These are phyloP conservation scores for Xylaria cubensis DNA, from an alignment of 495 filamentous ascomycete genomes.

Conservation along the genomic window DNA sequence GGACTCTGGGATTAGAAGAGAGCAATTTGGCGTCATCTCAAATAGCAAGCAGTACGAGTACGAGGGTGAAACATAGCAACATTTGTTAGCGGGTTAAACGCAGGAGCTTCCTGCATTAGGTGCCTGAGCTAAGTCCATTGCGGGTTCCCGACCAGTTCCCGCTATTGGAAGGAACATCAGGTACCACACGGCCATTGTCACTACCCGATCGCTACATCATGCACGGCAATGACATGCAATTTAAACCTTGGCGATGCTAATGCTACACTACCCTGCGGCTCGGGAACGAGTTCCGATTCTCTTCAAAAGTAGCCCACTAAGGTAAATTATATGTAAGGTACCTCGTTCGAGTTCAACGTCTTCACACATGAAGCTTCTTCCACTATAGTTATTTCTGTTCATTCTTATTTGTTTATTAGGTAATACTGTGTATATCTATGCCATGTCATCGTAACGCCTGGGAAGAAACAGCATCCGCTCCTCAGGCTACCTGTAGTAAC, in stretches of 20 bases:
- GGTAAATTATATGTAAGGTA: no score
- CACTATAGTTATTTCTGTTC: neutral
- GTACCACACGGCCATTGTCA: neutral
- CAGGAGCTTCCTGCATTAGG: constrained; percentile 8
- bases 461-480: neutral
- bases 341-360: neutral
- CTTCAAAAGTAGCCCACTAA: neutral
- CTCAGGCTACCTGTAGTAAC: constrained; percentile 14
- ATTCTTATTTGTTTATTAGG: constrained; percentile 17
- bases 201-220: neutral
- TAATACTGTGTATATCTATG: constrained; percentile 23
- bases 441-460: constrained; percentile 25
- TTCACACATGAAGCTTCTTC: neutral
- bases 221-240: neutral
- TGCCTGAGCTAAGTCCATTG: neutral
- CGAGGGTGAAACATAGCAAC: neutral
- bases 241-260: constrained; percentile 5
- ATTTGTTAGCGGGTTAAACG: constrained; percentile 5
- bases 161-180: neutral
- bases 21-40: neutral
- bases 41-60: neutral
- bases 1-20: neutral
- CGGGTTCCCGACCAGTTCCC: neutral
- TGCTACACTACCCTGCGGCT: neutral
- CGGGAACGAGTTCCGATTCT: neutral